Evolutionary conservation across 2,329 filamentous ascomycete genomes (phyloP).

Genomic region (Pseudophaeomoniella oleicola): DNA sequence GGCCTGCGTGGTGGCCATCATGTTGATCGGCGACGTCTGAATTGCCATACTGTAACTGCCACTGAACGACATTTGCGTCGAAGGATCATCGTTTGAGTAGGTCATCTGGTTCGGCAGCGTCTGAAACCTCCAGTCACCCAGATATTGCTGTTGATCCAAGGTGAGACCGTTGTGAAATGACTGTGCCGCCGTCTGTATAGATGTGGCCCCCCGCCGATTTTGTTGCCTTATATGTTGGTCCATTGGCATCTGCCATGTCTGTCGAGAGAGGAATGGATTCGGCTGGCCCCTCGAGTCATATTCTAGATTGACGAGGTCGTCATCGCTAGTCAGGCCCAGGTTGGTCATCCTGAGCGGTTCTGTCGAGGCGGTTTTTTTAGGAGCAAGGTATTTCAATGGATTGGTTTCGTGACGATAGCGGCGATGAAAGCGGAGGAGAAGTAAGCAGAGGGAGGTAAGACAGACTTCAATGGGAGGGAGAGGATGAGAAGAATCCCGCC

Average conservation of each 20-base stretch:
- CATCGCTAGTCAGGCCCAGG: constrained; percentile 27
- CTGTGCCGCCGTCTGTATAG: constrained; percentile 27
- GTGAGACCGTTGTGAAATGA: constrained; percentile 23
- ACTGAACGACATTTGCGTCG: constrained; percentile 37
- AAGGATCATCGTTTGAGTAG: neutral
- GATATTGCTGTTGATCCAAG: constrained; percentile 27
- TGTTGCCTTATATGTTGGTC: constrained; percentile 24
- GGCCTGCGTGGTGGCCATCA: constrained; percentile 44
- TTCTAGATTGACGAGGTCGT: constrained; percentile 31
- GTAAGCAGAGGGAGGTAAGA: neutral
- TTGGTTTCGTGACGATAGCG: neutral
- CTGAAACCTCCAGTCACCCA: constrained; percentile 32
- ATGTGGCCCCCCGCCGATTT: constrained; percentile 24
- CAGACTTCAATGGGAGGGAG: neutral
- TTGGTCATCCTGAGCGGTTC: constrained; percentile 22
- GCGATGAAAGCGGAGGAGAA: neutral
- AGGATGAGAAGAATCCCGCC: neutral
- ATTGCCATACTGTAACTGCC: constrained; percentile 40
- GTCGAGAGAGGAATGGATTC: constrained; percentile 23
- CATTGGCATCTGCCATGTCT: constrained; percentile 27
- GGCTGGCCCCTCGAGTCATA: constrained; percentile 27
- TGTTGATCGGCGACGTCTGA: constrained; percentile 35
- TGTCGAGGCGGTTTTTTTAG: neutral
- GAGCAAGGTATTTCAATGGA: neutral
- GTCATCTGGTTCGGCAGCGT: constrained; percentile 12